Evolutionary conservation across 1,284 basidiomycete genomes (phyloP).

Genomic region (Singerocomus rubriflavus): DNA sequence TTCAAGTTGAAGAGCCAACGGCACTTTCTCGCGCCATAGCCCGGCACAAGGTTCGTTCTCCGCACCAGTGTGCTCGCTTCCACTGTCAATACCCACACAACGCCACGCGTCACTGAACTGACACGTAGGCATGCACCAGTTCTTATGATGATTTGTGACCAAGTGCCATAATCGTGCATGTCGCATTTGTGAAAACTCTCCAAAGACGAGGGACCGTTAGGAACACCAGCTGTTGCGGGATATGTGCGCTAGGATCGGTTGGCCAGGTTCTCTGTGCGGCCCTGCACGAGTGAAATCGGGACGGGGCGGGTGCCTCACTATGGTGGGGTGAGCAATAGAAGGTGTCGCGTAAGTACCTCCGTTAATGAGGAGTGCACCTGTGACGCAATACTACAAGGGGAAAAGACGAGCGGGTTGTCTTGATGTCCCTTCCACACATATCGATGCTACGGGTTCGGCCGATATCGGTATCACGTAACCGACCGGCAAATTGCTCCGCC

Average conservation of each 20-base stretch:
- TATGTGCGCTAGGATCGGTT: no score
- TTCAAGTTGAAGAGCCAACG: slow-evolving; percentile 5
- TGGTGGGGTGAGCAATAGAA: not conserved
- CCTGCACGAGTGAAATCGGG: not conserved
- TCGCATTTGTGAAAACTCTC: not conserved
- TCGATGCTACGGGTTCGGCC: slow-evolving; percentile 11
- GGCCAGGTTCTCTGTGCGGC: not conserved
- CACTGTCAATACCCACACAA: not conserved
- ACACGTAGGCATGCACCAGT: not conserved
- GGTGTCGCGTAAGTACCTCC: not conserved
- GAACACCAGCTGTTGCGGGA: no score
- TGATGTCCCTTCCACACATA: no score
- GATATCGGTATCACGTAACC: slow-evolving; percentile 1
- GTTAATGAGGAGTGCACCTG: not conserved
- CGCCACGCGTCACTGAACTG: not conserved
- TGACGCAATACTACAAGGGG: not conserved
- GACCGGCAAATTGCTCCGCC: not conserved
- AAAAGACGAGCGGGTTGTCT: no score
- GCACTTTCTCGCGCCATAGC: slow-evolving; percentile 8
- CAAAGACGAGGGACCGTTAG: not conserved
- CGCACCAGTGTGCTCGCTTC: no score
- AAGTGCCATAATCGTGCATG: slow-evolving; percentile 5
- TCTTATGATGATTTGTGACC: not conserved
- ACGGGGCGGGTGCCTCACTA: not conserved
- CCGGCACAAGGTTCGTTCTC: not conserved